Base-by-base conservation (phyloP, 2,329 filamentous ascomycete genomes). In the Mariannaea sp. region DNA sequence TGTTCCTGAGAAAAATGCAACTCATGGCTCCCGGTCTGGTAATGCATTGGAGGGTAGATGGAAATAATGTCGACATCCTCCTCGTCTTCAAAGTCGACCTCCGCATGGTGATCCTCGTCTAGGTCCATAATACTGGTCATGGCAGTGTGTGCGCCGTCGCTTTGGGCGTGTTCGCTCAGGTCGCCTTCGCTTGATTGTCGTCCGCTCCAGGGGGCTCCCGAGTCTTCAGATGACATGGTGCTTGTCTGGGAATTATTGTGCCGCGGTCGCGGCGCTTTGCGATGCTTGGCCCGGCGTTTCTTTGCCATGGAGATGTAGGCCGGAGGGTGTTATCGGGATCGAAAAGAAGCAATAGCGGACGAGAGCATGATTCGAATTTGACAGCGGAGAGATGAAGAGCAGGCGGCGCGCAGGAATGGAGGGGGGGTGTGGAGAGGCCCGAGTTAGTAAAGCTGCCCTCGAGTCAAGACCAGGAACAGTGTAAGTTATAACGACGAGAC, bases 1-100 rank as follows among this genome's bases (percentile, higher is more conserved):
- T 63, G 33, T 63, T 73, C 58, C 64, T 68, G 38, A 60, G 71
- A 54, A 53, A 70, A 65, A 16, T 71, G 68, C 43, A 71, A 66
- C 42, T 73, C 73, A 54, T 74, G 71, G 20, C 68, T 63, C 35
- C 67, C 61, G 17, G 71, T 57, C n/a, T 73, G 75, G 55, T 76
- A 75, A 39, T 72, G 70, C 50, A 71, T 75, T 27, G 68, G 64
- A 7, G 77, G 68, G 53, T 78, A 79, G 12, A 76, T 59, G 5
- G 77, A 78, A n/a, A 67, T 66, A 30, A 75, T 73, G 40, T 80
- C 77, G 35, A 65, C 60, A 14, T 63, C 71, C 44, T 72, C 65
- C n/a, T 65, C 62, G 17, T 63, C 63, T 35, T 65, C 62, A 33
- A 60, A 53, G 13, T 59, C 60, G 16, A 57, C 64, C 39, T 57